Base-by-base conservation (phyloP, 352 stramenopile genomes). In the Phytophthora fragariae region DNA sequence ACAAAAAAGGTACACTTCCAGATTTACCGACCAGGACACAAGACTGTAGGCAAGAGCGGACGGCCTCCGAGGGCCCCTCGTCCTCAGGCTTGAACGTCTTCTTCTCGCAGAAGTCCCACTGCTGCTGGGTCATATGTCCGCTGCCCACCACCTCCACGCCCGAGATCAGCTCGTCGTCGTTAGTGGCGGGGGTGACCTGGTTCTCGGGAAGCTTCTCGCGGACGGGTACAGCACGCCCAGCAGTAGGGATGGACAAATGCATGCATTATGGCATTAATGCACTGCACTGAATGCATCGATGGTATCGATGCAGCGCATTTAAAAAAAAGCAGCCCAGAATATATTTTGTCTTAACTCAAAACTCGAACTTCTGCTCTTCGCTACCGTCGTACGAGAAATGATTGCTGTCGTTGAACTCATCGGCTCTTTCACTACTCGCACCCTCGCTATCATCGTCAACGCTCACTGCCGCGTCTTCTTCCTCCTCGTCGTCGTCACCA, bases 271-370 rank as follows among this genome's bases (percentile, higher is more conserved):
- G 19, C 19, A 21, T 21, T 21, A 21, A 21, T 21, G 19, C 19
- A 21, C 19, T 21, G 19, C 19, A 21, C 19, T 21, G 19, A 21
- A 21, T 21, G 19, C 19, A 21, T 21, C 19, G 37, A 35, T 66
- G 47, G 17, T 29, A 66, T 66, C 39, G 41, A 53, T 58, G 59
- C 59, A 58, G 37, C 41, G 47, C 29, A 66, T 58, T 50, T 49
- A 12, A 37, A 5, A 29, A 2, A 2, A 52, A 49, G 3, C 21
- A 49, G 0, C 19, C 19, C 19, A 21, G 19, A 58, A 58, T 52
- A 41, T n/a, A 52, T 41, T 57, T 66, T 58, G 21, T 46, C 12
- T 46, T 10, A 49, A 58, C 10, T 39, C 58, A 58, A 58, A 29
- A 53, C 19, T 49, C 47, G 5, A 49, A 39, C 19, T 46, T 46